These are phyloP conservation scores for Didymella keratinophila DNA, from an alignment of 2,329 filamentous ascomycete species.

Conservation along the genomic window DNA sequence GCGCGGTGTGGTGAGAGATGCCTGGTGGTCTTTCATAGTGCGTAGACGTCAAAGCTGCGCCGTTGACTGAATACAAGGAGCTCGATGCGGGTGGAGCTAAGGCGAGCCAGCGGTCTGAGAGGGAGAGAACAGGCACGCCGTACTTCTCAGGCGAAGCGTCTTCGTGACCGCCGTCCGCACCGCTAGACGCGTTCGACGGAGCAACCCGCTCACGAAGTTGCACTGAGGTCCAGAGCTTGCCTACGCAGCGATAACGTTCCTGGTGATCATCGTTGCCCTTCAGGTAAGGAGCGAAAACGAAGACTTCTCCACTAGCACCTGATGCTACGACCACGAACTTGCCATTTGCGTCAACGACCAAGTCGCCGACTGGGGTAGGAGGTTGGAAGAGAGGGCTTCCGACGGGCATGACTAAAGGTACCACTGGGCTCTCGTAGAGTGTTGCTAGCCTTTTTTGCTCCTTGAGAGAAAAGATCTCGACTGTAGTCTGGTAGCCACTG, in stretches of 20 bases:
- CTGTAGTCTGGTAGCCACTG: constrained; percentile 80
- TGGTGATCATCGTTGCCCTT: constrained; percentile 38
- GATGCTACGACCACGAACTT: constrained; percentile 79
- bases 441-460: constrained; percentile 76
- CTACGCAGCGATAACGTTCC: constrained; percentile 70
- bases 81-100: constrained; percentile 77
- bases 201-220: constrained; percentile 60
- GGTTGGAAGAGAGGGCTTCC: constrained; percentile 70
- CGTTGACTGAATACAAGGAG: constrained; percentile 73
- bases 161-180: constrained; percentile 47
- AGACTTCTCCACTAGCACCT: constrained; percentile 85
- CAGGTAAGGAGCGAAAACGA: constrained; percentile 65
- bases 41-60: constrained; percentile 63
- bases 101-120: constrained; percentile 78
- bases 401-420: constrained; percentile 64
- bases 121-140: constrained; percentile 71
- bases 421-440: constrained; percentile 73
- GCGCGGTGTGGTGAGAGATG: constrained; percentile 68
- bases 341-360: constrained; percentile 76
- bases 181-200: constrained; percentile 48
- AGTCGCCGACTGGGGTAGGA: constrained; percentile 73
- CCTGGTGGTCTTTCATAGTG: constrained; percentile 64
- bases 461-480: constrained; percentile 86
- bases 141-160: constrained; percentile 46
- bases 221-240: constrained; percentile 90